These are phyloP conservation scores for Aspergillus pseudoglaucus DNA, from an alignment of 2,329 filamentous ascomycete species.

Conservation along the genomic window DNA sequence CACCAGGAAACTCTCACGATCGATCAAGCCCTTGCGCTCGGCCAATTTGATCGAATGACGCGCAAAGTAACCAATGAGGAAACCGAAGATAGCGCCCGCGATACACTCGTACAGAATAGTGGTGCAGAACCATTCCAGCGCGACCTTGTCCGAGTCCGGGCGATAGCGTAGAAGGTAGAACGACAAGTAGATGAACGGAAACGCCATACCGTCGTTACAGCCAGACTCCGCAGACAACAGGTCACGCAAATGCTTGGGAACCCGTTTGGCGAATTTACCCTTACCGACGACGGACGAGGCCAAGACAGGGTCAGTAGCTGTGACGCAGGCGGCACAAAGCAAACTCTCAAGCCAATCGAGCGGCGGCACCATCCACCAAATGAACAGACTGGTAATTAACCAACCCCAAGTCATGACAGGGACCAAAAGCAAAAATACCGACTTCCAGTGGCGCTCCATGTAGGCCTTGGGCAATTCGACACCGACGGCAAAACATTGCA, in stretches of 20 bases:
- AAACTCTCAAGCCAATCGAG: conserved; percentile 87
- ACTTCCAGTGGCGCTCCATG: conserved; percentile 97
- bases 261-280: conserved; percentile 95
- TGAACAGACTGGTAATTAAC: conserved; percentile 76
- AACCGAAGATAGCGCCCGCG: conserved; percentile 84
- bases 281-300: conserved; percentile 98
- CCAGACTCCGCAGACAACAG: conserved; percentile 92
- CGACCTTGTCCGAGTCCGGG: conserved; percentile 60
- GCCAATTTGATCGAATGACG: conserved; percentile 85
- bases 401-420: conserved; percentile 96
- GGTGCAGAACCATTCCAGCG: conserved; percentile 80
- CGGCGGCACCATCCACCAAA: conserved; percentile 80
- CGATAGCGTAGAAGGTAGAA: conserved; percentile 83
- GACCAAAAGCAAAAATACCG: conserved; percentile 77
- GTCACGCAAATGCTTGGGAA: conserved; percentile 95
- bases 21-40: conserved; percentile 78
- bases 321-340: conserved; percentile 84
- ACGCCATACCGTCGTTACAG: conserved; percentile 99
- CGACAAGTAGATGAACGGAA: conserved; percentile 91
- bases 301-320: conserved; percentile 91
- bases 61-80: conserved; percentile 79
- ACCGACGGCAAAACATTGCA: conserved; percentile 67
- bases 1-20: conserved; percentile 93
- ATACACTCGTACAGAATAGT: conserved; percentile 94
- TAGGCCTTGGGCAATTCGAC: conserved; percentile 67